Evolutionary conservation across 2,329 filamentous ascomycete genomes (phyloP), one percentile per base, ranked within the genome.

Genomic region (Mariannaea elegans): DNA sequence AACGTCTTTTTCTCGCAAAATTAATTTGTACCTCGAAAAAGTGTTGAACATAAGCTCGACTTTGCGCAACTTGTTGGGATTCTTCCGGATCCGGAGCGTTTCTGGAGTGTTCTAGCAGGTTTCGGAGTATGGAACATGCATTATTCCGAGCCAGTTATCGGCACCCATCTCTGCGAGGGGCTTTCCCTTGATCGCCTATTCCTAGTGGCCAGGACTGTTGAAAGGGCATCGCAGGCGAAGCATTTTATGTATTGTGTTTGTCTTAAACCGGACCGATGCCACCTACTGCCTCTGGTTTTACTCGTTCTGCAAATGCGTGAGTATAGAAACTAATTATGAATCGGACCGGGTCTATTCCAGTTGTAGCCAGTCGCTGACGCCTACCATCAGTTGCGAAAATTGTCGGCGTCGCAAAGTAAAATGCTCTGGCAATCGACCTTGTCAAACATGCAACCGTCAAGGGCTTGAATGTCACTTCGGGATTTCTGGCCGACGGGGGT

Each of bases 361-460:
- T 32, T n/a, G n/a, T n/a, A n/a, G n/a, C n/a, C n/a, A n/a, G n/a
- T n/a, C 34, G 9, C 12, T 24, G 12, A 24, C 10, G 50, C 48
- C n/a, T n/a, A n/a, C 13, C 19, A 27, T 21, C 36, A 70, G 67
- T 2, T 68, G 67, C 39, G 66, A 67, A 29, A 47, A 55, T 9
- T 73, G 71, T 34, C 66, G 71, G 3, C 64, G 65, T 16, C 61
- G 68, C 29, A 73, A 73, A 54, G 68, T 72, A 18, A 72, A 73
- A 47, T 73, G 71, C 29, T 72, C 71, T 3, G 71, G 71, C 2
- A 59, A 65, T 8, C 64, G 64, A 27, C 71, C 70, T 3, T 73
- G 71, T 36, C 55, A 58, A 13, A 66, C 66, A 12, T 73, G 71
- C 41, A 61, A 42, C 14, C 66, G 69, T 8, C 59, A 65, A 8